Evolutionary conservation across 2,329 filamentous ascomycete species (phyloP).

Genomic region (Aspergillus latus): DNA sequence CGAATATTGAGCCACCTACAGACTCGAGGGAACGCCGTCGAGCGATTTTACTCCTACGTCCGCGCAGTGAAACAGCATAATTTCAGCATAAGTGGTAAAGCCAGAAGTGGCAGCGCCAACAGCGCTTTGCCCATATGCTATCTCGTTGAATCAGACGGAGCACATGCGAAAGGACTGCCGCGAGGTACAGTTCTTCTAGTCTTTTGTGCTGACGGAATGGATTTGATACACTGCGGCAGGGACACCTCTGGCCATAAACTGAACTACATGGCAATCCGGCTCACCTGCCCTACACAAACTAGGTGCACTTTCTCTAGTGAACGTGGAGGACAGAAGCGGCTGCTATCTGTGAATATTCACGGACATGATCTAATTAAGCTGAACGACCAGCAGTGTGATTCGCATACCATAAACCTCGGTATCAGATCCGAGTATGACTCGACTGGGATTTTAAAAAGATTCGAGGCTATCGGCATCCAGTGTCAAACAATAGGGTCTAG

Average conservation of each 20-base stretch:
- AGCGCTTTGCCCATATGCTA: slow-evolving; percentile 8
- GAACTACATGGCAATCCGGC: slow-evolving; percentile 13
- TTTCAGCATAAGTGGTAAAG: not conserved
- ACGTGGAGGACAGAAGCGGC: not conserved
- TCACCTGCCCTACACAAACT: not conserved
- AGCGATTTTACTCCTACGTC: slow-evolving; percentile 13
- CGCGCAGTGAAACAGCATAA: not conserved
- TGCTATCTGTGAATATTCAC: slow-evolving; percentile 8
- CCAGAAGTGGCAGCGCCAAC: not conserved
- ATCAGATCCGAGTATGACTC: slow-evolving; percentile 16
- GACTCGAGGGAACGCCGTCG: not conserved
- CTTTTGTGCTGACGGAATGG: not conserved
- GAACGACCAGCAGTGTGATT: slow-evolving; percentile 11
- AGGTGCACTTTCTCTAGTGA: not conserved
- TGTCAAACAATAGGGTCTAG: not conserved
- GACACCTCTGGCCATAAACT: slow-evolving; percentile 3
- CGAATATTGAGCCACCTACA: not conserved
- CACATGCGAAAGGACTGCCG: not conserved
- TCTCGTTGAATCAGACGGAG: slow-evolving; percentile 11
- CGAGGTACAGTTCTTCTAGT: slow-evolving; percentile 12
- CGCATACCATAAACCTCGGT: slow-evolving; percentile 3
- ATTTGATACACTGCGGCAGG: slow-evolving; percentile 14
- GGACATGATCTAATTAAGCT: slow-evolving; percentile 3
- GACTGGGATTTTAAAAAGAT: slow-evolving; percentile 5
- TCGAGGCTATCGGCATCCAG: slow-evolving; percentile 2